Evolutionary conservation across 106 monocot species (phyloP).

Genomic region (Posidonia australis): DNA sequence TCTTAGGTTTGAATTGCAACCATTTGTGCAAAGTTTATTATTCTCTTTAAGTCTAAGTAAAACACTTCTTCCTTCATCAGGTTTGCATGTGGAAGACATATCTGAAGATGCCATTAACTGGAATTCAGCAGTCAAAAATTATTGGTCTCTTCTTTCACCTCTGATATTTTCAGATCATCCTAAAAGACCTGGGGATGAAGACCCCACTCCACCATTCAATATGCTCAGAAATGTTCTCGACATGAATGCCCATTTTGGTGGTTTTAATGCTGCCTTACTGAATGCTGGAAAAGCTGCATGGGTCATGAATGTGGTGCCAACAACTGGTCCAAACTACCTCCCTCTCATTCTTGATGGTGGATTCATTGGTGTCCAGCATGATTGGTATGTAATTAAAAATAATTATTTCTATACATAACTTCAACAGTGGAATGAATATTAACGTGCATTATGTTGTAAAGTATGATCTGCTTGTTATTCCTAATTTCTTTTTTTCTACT

Average conservation of each 20-base stretch:
- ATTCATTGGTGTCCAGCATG: conserved; percentile 93
- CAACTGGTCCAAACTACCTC: conserved; percentile 46
- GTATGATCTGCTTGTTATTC: no score
- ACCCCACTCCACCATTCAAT: conserved; percentile 86
- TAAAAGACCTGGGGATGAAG: conserved; percentile 94
- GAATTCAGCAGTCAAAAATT: conserved; percentile 43
- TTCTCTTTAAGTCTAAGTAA: background rate
- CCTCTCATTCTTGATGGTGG: conserved; percentile 80
- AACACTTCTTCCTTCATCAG: conserved; percentile 21
- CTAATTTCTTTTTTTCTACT: no score
- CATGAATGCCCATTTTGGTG: conserved; percentile 85
- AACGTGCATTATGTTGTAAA: no score
- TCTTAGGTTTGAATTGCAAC: background rate
- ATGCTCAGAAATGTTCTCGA: conserved; percentile 91
- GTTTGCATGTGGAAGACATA: conserved; percentile 52
- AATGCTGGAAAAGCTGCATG: conserved; percentile 79
- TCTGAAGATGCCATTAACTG: conserved; percentile 52
- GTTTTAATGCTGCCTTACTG: conserved; percentile 81
- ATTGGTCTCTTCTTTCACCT: conserved; percentile 94
- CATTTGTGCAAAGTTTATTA: background rate
- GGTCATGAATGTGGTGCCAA: conserved; percentile 99
- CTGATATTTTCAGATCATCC: conserved; percentile 96
- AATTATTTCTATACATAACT: background rate
- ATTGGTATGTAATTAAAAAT: conserved; percentile 44
- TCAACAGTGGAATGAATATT: background rate